Conservation (phyloP, 371 early-diverging fungal genomes). For the Rhizopus microsporus region DNA sequence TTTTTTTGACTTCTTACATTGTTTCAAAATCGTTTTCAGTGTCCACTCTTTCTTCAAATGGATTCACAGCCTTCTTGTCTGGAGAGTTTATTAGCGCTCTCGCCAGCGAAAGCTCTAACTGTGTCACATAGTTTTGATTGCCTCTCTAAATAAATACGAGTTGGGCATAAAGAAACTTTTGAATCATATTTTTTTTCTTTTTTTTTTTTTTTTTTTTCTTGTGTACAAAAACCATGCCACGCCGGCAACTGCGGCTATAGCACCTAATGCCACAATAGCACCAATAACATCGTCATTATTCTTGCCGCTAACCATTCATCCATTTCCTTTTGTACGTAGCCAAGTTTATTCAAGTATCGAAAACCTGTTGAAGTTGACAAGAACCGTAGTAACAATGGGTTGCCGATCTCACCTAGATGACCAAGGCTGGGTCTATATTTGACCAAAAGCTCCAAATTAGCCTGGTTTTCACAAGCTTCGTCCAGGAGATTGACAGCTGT, state of each 20-base stretch:
- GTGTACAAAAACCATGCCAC: conserved; percentile 37
- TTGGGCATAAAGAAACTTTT: too few relatives aligned
- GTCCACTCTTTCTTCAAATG: conserved; percentile 53
- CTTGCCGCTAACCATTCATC: conserved; percentile 82
- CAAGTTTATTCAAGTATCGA: conserved; percentile 66
- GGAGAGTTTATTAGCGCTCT: conserved; percentile 59
- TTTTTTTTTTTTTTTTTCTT: conserved; percentile 14
- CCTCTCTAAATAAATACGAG: conserved; percentile 55
- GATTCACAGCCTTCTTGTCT: conserved; percentile 41
- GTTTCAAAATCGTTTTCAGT: conserved; percentile 50
- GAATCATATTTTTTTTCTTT: not conserved
- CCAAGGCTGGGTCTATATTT: conserved; percentile 72
- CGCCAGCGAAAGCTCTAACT: conserved; percentile 74
- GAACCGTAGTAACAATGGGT: conserved; percentile 69
- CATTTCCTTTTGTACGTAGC: conserved; percentile 79
- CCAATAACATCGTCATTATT: not conserved
- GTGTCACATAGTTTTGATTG: conserved; percentile 78
- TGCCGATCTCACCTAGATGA: conserved; percentile 72
- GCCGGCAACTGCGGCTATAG: conserved; percentile 40
- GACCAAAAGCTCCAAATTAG: conserved; percentile 70
- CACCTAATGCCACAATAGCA: conserved; percentile 31
- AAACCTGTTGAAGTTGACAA: conserved; percentile 77
- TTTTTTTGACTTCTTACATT: conserved; percentile 16
- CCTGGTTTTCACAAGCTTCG: conserved; percentile 68
- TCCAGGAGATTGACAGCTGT: conserved; percentile 74